phyloP scores from a whole-genome alignment of 306 rosid genomes.

The Astragalus glycyphyllos region DNA sequence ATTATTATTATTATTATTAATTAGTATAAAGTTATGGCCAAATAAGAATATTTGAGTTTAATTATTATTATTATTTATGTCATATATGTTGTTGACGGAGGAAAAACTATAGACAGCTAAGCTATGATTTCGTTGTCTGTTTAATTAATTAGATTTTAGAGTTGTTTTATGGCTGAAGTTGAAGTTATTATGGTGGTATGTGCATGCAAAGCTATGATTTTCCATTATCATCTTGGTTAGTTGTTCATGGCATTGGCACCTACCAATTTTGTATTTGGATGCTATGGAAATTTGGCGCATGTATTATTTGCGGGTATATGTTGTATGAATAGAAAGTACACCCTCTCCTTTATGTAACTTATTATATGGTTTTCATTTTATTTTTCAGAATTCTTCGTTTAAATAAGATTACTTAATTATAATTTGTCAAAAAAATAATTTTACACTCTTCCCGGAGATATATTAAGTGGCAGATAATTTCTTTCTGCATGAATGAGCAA shows the following conservation, averaged over 20 bases:
- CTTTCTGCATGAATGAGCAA: too few species aligned
- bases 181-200: background rate
- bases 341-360: background rate
- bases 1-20: conserved; percentile 20
- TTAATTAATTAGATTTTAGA: conserved; percentile 28
- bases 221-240: conserved; percentile 46
- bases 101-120: conserved; percentile 10
- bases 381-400: too few species aligned
- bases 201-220: conserved; percentile 32
- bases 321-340: background rate
- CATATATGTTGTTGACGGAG: background rate
- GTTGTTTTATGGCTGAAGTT: background rate
- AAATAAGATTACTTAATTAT: too few species aligned
- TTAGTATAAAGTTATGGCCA: conserved; percentile 34
- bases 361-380: too few species aligned
- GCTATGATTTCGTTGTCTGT: conserved; percentile 28
- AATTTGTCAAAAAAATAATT: too few species aligned
- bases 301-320: conserved; percentile 24
- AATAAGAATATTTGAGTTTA: conserved; percentile 27
- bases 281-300: conserved; percentile 40
- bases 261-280: conserved; percentile 50
- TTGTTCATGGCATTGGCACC: background rate
- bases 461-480: too few species aligned
- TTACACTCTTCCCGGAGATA: too few species aligned
- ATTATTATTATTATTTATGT: conserved; percentile 3